Percentiles rank a stretch among this genome's conserved stretches.
These are phyloP conservation scores for Hygrocybe punicea DNA, from an alignment of 768 basidiomycete species.

Conservation along the genomic window DNA sequence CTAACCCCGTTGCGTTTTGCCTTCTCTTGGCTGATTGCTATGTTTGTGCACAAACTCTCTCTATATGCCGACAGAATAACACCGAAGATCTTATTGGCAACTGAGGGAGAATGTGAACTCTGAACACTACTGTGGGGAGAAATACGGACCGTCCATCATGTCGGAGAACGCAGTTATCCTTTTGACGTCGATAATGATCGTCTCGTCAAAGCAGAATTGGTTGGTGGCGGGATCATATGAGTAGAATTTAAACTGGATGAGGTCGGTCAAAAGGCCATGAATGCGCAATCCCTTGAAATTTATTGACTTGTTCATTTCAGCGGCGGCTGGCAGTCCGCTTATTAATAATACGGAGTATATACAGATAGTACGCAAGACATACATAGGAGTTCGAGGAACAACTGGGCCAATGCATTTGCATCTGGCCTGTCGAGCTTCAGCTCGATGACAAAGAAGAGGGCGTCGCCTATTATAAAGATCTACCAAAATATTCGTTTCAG, in stretches of 20 bases:
- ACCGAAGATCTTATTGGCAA: constrained; percentile 21
- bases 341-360: constrained; percentile 11
- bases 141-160: constrained; percentile 19
- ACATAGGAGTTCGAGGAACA: constrained; percentile 19
- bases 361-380: constrained; percentile 7
- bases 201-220: constrained; percentile 20
- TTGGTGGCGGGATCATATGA: constrained; percentile 21
- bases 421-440: constrained; percentile 8
- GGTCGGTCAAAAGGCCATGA: constrained; percentile 23
- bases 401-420: constrained; percentile 15
- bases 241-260: constrained; percentile 20
- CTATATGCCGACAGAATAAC: constrained; percentile 19
- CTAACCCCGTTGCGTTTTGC: not conserved
- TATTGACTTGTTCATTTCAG: constrained; percentile 12
- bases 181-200: constrained; percentile 12
- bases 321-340: constrained; percentile 15
- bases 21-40: constrained; percentile 2
- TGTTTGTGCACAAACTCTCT: constrained; percentile 14
- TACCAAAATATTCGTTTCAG: not conserved
- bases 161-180: constrained; percentile 12
- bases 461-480: constrained; percentile 17
- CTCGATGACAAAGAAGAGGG: constrained; percentile 15
- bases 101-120: constrained; percentile 15
- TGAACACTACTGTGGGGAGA: constrained; percentile 9
- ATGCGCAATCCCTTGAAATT: constrained; percentile 15